These are phyloP conservation scores for Penicillium expansum DNA, from an alignment of 2,329 filamentous ascomycete genomes.

Conservation along the genomic window DNA sequence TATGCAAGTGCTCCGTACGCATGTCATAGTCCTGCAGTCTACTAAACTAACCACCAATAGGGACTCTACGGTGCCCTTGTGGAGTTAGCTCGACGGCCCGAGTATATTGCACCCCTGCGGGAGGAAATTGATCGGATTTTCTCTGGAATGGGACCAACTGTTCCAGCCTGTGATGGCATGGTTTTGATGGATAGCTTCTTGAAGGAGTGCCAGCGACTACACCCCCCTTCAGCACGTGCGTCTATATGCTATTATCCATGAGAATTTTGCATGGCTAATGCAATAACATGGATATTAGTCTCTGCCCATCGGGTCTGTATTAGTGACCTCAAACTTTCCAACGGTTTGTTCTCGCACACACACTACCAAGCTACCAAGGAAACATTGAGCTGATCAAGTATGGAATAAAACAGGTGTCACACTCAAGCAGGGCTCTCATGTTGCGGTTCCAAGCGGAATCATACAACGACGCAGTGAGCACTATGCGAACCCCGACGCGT, in stretches of 20 bases:
- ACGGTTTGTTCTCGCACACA: slow-evolving; percentile 11
- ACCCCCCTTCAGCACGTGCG: slow-evolving; percentile 23
- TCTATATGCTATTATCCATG: slow-evolving; percentile 4
- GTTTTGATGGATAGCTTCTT: slow-evolving; percentile 20
- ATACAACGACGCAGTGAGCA: slow-evolving; percentile 16
- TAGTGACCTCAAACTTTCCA: slow-evolving; percentile 15
- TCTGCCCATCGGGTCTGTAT: slow-evolving; percentile 24
- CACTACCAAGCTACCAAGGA: background rate
- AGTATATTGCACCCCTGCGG: slow-evolving; percentile 20
- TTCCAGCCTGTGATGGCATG: slow-evolving; percentile 19
- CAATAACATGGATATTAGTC: slow-evolving; percentile 9
- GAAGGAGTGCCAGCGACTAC: slow-evolving; percentile 25
- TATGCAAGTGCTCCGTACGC: slow-evolving; percentile 13
- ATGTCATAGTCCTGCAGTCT: background rate
- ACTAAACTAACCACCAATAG: slow-evolving; percentile 2
- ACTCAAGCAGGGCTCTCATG: slow-evolving; percentile 22
- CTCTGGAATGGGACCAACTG: slow-evolving; percentile 8
- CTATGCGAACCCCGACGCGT: slow-evolving; percentile 17
- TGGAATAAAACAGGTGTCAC: slow-evolving; percentile 11
- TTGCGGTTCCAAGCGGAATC: slow-evolving; percentile 19
- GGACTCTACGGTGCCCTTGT: slow-evolving; percentile 19
- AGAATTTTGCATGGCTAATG: slow-evolving; percentile 1
- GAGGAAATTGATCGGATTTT: slow-evolving; percentile 13
- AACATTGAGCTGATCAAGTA: background rate
- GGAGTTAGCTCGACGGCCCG: slow-evolving; percentile 18